A percentile compares a stretch with the other conserved stretches of the same genome.
phyloP scores from a whole-genome alignment of 495 filamentous ascomycete genomes.

The Penicillium paxilli region DNA sequence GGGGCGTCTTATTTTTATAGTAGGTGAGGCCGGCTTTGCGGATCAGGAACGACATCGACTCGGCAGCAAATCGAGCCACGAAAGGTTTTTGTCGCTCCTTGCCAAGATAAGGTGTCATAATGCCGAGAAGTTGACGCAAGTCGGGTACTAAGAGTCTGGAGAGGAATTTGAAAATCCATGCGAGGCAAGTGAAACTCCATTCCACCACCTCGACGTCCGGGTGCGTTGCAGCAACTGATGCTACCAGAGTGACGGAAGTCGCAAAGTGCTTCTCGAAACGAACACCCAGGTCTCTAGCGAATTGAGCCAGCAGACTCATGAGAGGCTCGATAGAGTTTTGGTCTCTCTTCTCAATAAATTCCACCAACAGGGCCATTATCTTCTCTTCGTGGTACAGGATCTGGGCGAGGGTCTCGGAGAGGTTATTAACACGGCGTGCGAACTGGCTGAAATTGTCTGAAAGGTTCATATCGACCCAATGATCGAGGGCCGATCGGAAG shows the following conservation, averaged over 20 bases:
- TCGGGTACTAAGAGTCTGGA: constrained; percentile 83
- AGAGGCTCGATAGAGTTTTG: constrained; percentile 78
- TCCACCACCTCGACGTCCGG: constrained; percentile 78
- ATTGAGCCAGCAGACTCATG: constrained; percentile 78
- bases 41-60: constrained; percentile 90
- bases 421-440: constrained; percentile 64
- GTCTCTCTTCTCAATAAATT: constrained; percentile 76
- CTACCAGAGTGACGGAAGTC: constrained; percentile 65
- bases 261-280: constrained; percentile 87
- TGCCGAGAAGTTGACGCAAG: constrained; percentile 75
- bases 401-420: constrained; percentile 87
- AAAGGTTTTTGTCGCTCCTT: constrained; percentile 77
- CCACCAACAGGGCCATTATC: constrained; percentile 75
- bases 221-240: constrained; percentile 62
- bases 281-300: constrained; percentile 88
- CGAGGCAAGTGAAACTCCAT: constrained; percentile 93
- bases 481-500: constrained; percentile 75
- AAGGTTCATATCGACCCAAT: constrained; percentile 89
- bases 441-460: constrained; percentile 78
- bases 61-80: constrained; percentile 87
- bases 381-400: constrained; percentile 83
- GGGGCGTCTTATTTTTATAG: constrained; percentile 64
- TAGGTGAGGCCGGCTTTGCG: constrained; percentile 79
- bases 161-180: constrained; percentile 96
- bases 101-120: constrained; percentile 84